Conservation (phyloP, 2,329 filamentous ascomycete genomes). For the Microdochium paspali region DNA sequence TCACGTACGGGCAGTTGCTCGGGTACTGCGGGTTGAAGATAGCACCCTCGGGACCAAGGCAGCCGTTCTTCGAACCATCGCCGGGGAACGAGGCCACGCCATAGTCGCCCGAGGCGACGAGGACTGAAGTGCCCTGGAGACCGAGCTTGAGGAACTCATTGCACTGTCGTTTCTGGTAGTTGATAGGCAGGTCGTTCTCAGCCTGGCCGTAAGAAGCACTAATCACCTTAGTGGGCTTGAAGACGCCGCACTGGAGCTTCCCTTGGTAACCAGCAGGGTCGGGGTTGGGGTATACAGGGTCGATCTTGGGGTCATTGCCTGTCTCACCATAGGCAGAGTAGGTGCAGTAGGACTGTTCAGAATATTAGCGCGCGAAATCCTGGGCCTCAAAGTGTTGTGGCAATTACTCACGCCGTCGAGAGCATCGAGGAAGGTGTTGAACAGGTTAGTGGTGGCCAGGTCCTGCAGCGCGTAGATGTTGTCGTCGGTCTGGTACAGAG, state of each 20-base stretch:
- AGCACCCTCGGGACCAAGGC: conserved; percentile 20
- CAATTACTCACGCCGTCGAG: conserved; percentile 21
- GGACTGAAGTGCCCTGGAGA: conserved; percentile 21
- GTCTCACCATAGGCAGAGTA: conserved; percentile 30
- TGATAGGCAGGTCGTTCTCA: conserved; percentile 30
- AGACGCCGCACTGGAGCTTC: conserved; percentile 5
- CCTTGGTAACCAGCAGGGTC: conserved; percentile 27
- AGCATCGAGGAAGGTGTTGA: conserved; percentile 34
- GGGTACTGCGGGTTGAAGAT: conserved; percentile 34
- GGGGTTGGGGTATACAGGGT: conserved; percentile 33
- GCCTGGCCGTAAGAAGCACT: conserved; percentile 36
- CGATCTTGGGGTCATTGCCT: conserved; percentile 26
- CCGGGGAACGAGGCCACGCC: conserved; percentile 18
- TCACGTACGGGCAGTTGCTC: conserved; percentile 36
- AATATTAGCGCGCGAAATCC: neutral
- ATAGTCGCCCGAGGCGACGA: conserved; percentile 25
- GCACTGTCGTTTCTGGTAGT: conserved; percentile 31
- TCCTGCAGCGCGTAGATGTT: conserved; percentile 17
- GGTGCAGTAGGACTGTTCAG: conserved; percentile 27
- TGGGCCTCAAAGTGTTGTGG: neutral
- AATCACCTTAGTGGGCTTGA: conserved; percentile 37
- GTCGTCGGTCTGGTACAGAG: conserved; percentile 29
- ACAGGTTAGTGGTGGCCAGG: conserved; percentile 11
- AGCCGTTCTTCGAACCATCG: conserved; percentile 15
- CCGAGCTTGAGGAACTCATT: conserved; percentile 30